Base-by-base conservation (phyloP, 73 alveolate species). In the Paramecium biaurelia region DNA sequence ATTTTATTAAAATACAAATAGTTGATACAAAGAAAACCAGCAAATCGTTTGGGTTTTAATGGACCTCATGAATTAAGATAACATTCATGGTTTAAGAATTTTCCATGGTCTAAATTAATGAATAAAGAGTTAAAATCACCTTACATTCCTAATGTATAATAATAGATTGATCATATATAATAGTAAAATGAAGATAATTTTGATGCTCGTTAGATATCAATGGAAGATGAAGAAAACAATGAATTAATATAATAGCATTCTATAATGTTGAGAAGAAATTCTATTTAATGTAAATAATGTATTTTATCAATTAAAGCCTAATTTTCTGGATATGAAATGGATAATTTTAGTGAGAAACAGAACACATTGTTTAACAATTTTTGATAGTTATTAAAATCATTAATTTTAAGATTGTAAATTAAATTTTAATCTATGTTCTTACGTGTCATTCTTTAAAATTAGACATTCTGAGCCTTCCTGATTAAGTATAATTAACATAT, bases 11-110 rank as follows among this genome's bases (percentile, higher is more conserved):
- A 84, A 86, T 85, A 87, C 23, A 92, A 24, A 18, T 14, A 70
- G 93, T 96, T 97, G 24, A 67, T 95, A 1, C 90, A 95, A 76
- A 87, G 98, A 76, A 94, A 92, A 56, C 98, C 98, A 10, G 72
- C 76, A 15, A 93, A 97, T 89, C 87, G 99, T 59, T 93, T 98
- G 30, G 99, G 99, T 5, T 92, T 96, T 67, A 85, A 94, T 38
- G 99, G 99, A 21, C 99, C 99, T 11, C 90, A 41, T 24, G 99
- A 98, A 96, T 97, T 98, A 59, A 97, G 96, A 93, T 85, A 92
- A 41, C 99, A 98, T 93, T 97, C 99, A 1, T 98, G 99, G 99
- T 93, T 98, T 41, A 93, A 85, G 43, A 98, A 97, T 88, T 96
- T 96, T 67, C 97, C 98, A 43, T 98, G 99, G 98, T 82, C 94